Base-by-base conservation (phyloP, 192 early-diverging fungal species). In the Backusella parvicylindrica region DNA sequence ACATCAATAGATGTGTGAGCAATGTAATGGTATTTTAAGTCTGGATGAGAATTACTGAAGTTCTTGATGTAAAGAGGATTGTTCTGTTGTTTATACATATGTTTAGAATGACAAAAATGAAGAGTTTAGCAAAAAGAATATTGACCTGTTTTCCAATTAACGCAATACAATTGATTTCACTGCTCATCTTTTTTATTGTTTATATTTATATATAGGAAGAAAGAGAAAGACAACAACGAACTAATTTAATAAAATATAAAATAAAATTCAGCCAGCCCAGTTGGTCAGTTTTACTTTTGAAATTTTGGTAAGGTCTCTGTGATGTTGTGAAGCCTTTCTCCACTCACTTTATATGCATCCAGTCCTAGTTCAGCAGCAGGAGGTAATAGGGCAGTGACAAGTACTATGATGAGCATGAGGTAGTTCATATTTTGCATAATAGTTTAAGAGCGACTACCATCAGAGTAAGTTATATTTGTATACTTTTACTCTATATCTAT, bases 1-100 rank as follows among this genome's bases (percentile, higher is more conserved):
- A 96, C 86, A 82, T 98, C 96, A 77, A 89, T 90, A 0, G 95
- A 92, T 1, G 95, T 96, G 74, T 96, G 94, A n/a, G 92, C 93
- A 78, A 96, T 80, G 75, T 95, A 96, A 84, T 96, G 93, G 81
- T 92, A 96, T 75, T 95, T 94, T 26, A 96, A 87, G 75, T 95
- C 91, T 6, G 90, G 88, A 71, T 94, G 90, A 60, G 86, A 78
- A 18, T 82, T 79, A 77, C 89, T 92, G 81, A 93, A 94, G 76
- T 88, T 94, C 72, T 90, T 90, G 76, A 97, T 88, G 76, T 90
- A 95, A 28, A 98, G 77, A 4, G 96, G 96, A 81, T 94, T 95
- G 82, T 95, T 96, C 89, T 94, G 74, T 36, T 41, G 11, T 38
- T n/a, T n/a, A n/a, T n/a, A n/a, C n/a, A n/a, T n/a, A n/a, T n/a